These are phyloP conservation scores for Immersiporthe knoxdaviesiana DNA, from an alignment of 2,329 filamentous ascomycete genomes.

Conservation along the genomic window DNA sequence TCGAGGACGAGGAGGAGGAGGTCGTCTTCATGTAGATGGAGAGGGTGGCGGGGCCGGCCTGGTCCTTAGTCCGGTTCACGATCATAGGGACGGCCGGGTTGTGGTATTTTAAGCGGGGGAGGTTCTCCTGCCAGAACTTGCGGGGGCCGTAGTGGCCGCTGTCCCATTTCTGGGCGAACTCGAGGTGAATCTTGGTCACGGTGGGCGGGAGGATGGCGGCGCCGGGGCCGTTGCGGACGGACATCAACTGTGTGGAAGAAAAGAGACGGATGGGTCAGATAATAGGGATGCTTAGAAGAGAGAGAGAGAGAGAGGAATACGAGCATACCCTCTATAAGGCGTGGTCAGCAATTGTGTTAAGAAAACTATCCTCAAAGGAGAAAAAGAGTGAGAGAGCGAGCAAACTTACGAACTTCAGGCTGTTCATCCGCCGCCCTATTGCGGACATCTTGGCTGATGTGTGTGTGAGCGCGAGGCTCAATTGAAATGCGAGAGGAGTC, in stretches of 20 bases:
- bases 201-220: conserved; percentile 79
- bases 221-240: conserved; percentile 78
- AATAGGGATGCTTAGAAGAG: conserved; percentile 30
- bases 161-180: conserved; percentile 65
- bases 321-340: conserved; percentile 48
- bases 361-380: conserved; percentile 3
- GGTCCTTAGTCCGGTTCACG: conserved; percentile 68
- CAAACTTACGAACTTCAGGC: conserved; percentile 69
- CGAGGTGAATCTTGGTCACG: conserved; percentile 74
- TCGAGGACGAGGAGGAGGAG: not conserved
- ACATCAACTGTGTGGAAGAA: conserved; percentile 63
- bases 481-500: not conserved
- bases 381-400: conserved; percentile 4
- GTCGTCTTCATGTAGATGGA: conserved; percentile 60
- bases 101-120: conserved; percentile 90
- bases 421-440: conserved; percentile 71
- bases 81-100: conserved; percentile 86
- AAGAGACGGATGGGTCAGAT: not conserved
- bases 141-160: conserved; percentile 74
- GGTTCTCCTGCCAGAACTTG: conserved; percentile 84
- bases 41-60: conserved; percentile 61
- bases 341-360: conserved; percentile 31
- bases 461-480: conserved; percentile 23
- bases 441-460: conserved; percentile 40
- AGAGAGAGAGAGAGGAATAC: conserved; percentile 28